Conservation (phyloP, 1,284 basidiomycete species). For the Trichosporon coremiiforme region DNA sequence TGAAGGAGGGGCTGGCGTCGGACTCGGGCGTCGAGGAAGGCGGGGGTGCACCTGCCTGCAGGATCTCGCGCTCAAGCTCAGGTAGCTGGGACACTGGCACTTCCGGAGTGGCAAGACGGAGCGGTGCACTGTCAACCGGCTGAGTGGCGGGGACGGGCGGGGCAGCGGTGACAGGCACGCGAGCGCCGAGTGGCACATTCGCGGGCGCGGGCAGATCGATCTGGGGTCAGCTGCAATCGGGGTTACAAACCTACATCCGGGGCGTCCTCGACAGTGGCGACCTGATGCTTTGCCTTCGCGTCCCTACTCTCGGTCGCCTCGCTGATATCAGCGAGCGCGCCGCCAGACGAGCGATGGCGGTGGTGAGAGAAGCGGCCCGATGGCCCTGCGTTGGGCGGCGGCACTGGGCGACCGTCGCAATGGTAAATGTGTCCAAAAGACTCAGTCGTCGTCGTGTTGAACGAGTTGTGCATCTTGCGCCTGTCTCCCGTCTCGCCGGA, state of each 20-base stretch:
- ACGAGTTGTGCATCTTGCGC: slow-evolving; percentile 20
- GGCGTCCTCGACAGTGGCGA: not conserved
- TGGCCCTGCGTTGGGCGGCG: slow-evolving; percentile 8
- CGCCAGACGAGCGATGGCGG: not conserved
- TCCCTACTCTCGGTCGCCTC: slow-evolving; percentile 12
- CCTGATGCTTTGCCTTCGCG: not conserved
- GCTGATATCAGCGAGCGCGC: slow-evolving; percentile 15
- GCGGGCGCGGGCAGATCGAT: not conserved
- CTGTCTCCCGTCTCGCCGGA: not conserved
- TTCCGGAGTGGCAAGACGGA: not conserved
- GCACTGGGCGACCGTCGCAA: slow-evolving; percentile 41
- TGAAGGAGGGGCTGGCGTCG: slow-evolving; percentile 41
- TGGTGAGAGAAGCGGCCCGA: not conserved
- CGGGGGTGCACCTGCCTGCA: not conserved
- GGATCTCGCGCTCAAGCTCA: not conserved
- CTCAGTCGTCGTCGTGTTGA: slow-evolving; percentile 31
- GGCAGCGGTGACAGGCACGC: not conserved
- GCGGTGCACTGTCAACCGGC: not conserved
- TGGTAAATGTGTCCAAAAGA: slow-evolving; percentile 53
- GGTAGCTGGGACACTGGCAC: not conserved
- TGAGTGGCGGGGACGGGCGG: not conserved
- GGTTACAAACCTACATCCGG: not conserved
- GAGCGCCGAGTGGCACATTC: not conserved
- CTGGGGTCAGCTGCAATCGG: not conserved
- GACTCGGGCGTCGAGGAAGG: not conserved